These are phyloP conservation scores for Colletotrichum melonis DNA, from an alignment of 2,329 filamentous ascomycete species.

Conservation along the genomic window DNA sequence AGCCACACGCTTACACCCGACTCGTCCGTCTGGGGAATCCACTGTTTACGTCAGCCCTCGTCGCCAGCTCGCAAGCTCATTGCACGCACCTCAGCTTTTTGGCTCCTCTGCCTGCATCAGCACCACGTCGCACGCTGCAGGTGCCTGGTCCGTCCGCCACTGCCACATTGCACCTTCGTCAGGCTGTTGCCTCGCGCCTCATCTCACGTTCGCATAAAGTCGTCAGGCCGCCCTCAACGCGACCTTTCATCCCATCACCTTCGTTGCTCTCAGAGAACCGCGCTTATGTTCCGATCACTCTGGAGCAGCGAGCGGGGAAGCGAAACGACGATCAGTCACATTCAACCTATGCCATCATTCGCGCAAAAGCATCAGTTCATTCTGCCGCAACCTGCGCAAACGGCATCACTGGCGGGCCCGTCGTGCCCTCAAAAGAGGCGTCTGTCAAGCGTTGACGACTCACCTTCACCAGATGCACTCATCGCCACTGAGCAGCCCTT, in stretches of 20 bases:
- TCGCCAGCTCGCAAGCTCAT: constrained; percentile 3
- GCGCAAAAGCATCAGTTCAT: constrained; percentile 47
- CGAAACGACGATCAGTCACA: constrained; percentile 60
- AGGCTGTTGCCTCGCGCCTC: constrained; percentile 30
- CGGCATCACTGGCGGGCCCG: constrained; percentile 36
- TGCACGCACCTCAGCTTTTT: constrained; percentile 11
- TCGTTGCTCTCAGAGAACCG: constrained; percentile 43
- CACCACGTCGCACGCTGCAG: constrained; percentile 18
- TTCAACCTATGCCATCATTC: constrained; percentile 52
- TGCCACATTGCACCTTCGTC: constrained; percentile 16
- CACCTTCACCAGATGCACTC: constrained; percentile 38
- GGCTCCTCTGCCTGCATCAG: constrained; percentile 6
- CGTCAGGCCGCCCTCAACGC: constrained; percentile 1
- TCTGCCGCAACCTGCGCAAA: constrained; percentile 41
- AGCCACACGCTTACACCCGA: constrained; percentile 25
- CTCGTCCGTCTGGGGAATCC: constrained; percentile 20
- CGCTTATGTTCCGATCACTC: constrained; percentile 69
- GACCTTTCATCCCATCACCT: constrained; percentile 40
- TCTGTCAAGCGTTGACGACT: constrained; percentile 47
- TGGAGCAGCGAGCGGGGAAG: constrained; percentile 70
- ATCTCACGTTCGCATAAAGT: constrained; percentile 22
- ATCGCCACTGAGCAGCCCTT: constrained; percentile 38
- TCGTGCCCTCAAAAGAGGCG: constrained; percentile 53
- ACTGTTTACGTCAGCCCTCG: constrained; percentile 37
- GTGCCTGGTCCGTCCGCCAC: constrained; percentile 27